Percentiles rank a stretch among this genome's conserved stretches.
phyloP scores from a whole-genome alignment of 164 flowering plant genomes.

The Annona cherimola region DNA sequence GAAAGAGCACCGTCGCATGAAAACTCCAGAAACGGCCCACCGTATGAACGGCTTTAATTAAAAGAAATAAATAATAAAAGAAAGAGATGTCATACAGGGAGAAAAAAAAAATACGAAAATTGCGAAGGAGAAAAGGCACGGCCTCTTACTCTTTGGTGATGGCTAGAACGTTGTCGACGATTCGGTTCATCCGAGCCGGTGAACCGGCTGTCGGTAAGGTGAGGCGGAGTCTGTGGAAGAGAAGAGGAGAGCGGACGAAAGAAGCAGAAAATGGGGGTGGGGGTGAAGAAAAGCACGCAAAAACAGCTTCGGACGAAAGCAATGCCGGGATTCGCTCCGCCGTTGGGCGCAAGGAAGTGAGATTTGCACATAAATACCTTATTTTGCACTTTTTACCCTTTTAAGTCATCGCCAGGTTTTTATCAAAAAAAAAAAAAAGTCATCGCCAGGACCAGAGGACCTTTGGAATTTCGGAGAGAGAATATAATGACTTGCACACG shows the following conservation, averaged over 20 bases:
- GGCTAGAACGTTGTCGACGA: slow-evolving; percentile 78
- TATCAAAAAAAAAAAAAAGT: background rate
- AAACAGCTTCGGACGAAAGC: background rate
- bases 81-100: background rate
- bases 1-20: background rate
- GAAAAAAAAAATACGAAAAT: slow-evolving; percentile 1
- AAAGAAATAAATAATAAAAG: background rate
- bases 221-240: background rate
- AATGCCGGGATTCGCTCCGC: background rate
- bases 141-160: slow-evolving; percentile 86
- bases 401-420: background rate
- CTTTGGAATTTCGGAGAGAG: background rate
- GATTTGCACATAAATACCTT: no score
- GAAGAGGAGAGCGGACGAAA: background rate
- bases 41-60: background rate
- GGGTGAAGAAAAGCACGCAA: background rate
- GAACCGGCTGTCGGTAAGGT: no score
- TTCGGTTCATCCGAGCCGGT: slow-evolving; percentile 13
- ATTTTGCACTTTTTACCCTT: no score
- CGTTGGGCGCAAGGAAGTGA: background rate
- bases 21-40: background rate
- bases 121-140: background rate
- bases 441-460: background rate
- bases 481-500: no score
- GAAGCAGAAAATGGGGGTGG: no score